Conservation (phyloP, 2,329 filamentous ascomycete genomes). For the Lecanosticta acicola region DNA sequence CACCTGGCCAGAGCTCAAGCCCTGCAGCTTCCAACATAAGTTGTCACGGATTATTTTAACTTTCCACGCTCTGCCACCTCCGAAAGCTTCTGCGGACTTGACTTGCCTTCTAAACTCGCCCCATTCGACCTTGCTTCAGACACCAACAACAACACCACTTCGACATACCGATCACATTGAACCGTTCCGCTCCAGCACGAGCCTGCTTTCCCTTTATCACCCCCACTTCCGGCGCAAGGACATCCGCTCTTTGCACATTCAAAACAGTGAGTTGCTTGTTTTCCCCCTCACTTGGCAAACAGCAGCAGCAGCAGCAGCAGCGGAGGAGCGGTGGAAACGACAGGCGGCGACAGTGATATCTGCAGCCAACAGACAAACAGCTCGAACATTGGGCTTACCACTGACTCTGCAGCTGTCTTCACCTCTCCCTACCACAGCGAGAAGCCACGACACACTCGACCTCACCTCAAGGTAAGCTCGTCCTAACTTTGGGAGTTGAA, state of each 20-base stretch:
- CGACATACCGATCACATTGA: too few relatives aligned
- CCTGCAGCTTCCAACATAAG: background rate
- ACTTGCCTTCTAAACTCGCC: background rate
- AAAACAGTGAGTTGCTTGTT: background rate
- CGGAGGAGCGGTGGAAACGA: too few relatives aligned
- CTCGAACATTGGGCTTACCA: background rate
- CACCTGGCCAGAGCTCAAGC: background rate
- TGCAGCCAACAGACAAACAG: too few relatives aligned
- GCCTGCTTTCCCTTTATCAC: too few relatives aligned
- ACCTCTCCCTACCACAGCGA: background rate
- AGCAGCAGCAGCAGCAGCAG: background rate
- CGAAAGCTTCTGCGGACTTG: too few relatives aligned
- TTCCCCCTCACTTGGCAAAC: background rate
- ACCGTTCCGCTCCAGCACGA: too few relatives aligned
- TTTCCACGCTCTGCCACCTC: background rate
- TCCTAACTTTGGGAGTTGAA: background rate
- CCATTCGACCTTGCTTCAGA: background rate
- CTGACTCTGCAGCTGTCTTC: background rate
- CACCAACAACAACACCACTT: background rate
- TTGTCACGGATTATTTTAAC: too few relatives aligned
- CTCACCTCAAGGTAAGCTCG: slow-evolving; percentile 3
- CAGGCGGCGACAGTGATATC: too few relatives aligned
- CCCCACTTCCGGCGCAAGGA: background rate
- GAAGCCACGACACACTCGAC: background rate
- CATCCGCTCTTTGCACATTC: background rate